Evolutionary conservation across 1,284 basidiomycete species (phyloP).

Genomic region (Malassezia sympodialis): DNA sequence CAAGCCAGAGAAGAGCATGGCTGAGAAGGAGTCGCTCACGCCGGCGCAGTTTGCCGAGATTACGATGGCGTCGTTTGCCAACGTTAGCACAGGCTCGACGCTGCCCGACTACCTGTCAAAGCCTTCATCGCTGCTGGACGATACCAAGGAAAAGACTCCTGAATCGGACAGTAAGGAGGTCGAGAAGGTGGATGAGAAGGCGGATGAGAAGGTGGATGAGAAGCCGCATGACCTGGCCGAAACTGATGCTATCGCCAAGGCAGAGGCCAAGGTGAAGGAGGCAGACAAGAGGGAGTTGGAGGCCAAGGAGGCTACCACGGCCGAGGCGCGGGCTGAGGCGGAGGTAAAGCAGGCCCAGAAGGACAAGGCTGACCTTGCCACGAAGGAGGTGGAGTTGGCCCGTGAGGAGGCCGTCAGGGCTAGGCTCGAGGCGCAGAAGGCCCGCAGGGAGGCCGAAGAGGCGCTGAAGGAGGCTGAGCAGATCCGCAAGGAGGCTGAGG

Average conservation of each 20-base stretch:
- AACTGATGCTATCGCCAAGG: background rate
- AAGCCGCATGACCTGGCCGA: background rate
- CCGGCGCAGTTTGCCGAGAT: conserved; percentile 7
- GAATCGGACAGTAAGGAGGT: background rate
- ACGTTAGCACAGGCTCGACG: conserved; percentile 1
- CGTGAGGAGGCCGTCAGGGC: background rate
- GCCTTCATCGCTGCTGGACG: background rate
- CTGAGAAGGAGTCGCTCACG: background rate
- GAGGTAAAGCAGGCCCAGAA: background rate
- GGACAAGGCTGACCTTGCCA: background rate
- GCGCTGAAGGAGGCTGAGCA: background rate
- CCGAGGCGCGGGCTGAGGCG: background rate
- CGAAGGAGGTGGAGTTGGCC: conserved; percentile 4
- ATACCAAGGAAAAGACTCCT: background rate
- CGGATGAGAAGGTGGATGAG: background rate
- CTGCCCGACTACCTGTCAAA: conserved; percentile 5
- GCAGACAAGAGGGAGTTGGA: background rate
- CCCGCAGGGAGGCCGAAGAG: conserved; percentile 3
- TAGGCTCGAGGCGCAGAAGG: conserved; percentile 4
- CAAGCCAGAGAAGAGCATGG: background rate
- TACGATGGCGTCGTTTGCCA: conserved; percentile 1
- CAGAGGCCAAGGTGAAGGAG: background rate
- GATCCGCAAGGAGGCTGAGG: conserved; percentile 1
- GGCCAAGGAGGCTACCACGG: background rate
- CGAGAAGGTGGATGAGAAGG: background rate